Evolutionary conservation across 2,329 filamentous ascomycete genomes (phyloP), one percentile per base, ranked within the genome.

Genomic region (Lachnellula arida): DNA sequence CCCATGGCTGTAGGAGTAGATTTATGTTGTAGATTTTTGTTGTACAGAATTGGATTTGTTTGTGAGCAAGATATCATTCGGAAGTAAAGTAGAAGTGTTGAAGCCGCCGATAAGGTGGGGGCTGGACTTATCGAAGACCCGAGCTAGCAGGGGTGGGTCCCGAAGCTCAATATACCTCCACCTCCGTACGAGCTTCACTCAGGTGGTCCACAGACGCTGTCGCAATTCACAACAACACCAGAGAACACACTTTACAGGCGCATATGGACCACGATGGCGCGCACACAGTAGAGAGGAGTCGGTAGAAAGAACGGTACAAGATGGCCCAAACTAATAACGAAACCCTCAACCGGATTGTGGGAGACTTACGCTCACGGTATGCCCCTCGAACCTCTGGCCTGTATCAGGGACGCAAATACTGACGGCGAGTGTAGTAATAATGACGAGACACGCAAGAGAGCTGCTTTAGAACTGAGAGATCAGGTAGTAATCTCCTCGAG

Each of bases 1-100:
- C 94, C 94, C 94, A 99, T 97, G 65, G 11, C 55, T 17, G 15
- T 11, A 40, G 22, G 22, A 35, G 42, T 12, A n/a, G 12, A 22
- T 37, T 37, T 25, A 17, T n/a, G 9, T 4, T 12, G 14, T 25
- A 44, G 42, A 17, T 23, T 6, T 40, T 19, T 15, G 42, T 22
- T 25, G 43, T 37, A 11, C n/a, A 44, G 17, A 39, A 19, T 49
- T n/a, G 11, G 11, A 32, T 32, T 12, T 32, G 9, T 32, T 32
- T 32, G 28, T 32, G 28, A 32, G 11, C 28, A 32, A 32, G 28
- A 32, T 11, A 32, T 9, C 8, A 11, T 4, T 11, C 8, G 8
- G 8, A 8, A 32, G 28, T 32, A 32, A 12, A 9, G 37, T 40
- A 15, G 37, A 40, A 7, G 37, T 14, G 17, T 15, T n/a, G n/a